These are phyloP conservation scores for Trypethelium eluteriae DNA, from an alignment of 495 filamentous ascomycete genomes.

Conservation along the genomic window DNA sequence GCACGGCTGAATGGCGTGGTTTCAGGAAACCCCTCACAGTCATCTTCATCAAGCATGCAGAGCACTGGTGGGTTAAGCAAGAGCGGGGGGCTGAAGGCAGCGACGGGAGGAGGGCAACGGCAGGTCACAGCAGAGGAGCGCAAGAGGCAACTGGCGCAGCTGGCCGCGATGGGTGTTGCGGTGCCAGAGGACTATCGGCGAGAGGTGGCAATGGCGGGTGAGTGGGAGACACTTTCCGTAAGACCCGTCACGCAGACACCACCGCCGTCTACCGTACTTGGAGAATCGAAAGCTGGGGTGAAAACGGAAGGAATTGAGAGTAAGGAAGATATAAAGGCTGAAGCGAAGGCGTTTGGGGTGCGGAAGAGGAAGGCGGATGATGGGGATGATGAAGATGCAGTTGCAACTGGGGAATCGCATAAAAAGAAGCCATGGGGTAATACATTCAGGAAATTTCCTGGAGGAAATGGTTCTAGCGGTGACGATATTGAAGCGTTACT, in stretches of 20 bases:
- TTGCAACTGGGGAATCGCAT: constrained; percentile 51
- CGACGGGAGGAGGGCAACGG: constrained; percentile 19
- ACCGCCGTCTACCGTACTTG: not conserved
- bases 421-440: constrained; percentile 70
- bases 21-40: constrained; percentile 26
- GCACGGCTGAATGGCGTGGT: constrained; percentile 76
- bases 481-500: constrained; percentile 67
- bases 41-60: constrained; percentile 19
- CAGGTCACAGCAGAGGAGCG: constrained; percentile 57
- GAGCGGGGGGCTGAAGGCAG: constrained; percentile 20
- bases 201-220: constrained; percentile 81
- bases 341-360: constrained; percentile 42
- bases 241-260: constrained; percentile 36
- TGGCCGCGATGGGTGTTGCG: constrained; percentile 78
- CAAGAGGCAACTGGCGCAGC: constrained; percentile 76
- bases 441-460: constrained; percentile 56
- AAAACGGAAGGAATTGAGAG: constrained; percentile 42
- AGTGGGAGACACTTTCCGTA: constrained; percentile 72
- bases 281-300: constrained; percentile 11
- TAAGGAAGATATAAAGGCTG: constrained; percentile 37
- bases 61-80: constrained; percentile 12
- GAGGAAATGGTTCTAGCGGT: constrained; percentile 39
- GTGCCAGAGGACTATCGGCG: constrained; percentile 71
- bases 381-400: constrained; percentile 54
- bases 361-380: constrained; percentile 58